Base-by-base conservation (phyloP, 2,329 filamentous ascomycete genomes). In the Aspergillus spinulosporus region DNA sequence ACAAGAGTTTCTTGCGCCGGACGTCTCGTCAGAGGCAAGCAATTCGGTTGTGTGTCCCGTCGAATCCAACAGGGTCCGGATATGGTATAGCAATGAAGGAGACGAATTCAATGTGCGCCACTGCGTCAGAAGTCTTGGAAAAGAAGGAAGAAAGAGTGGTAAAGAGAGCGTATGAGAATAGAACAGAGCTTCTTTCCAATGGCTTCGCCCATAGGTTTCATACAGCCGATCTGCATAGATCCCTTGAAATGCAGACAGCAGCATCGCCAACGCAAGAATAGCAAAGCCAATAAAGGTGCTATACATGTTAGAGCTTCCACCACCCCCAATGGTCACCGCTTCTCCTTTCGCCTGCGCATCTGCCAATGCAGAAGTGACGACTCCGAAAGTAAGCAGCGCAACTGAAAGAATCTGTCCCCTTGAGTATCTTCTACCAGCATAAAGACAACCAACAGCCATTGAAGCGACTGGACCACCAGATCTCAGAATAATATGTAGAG, bases 381-480 rank as follows among this genome's bases (percentile, higher is more conserved):
- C 92, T 4, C 94, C 94, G 48, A 89, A 69, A 0, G 93, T 97
- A 62, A 99, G 80, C 40, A 97, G 79, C 5, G 88, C 76, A 28
- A 99, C 94, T 26, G 92, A 90, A 21, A 89, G 73, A 5, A 96
- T 80, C 70, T 99, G 94, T 49, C 90, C 81, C 26, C 81, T 81
- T 4, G 90, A 89, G 70, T 96, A 97, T 62, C 82, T 82, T 76
- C 93, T 96, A 6, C 67, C 68, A 40, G 93, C 93, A 68, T 88
- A 92, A 11, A 96, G 64, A 68, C 87, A 92, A 2, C 94, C 94
- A n/a, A 93, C 90, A 12, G 87, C 76, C 85, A 99, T 96, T 6
- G 94, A 97, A 3, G 92, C 95, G 60, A 97, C 95, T 66, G 92
- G 96, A n/a, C 94, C 94, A 49, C 93, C 96, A 48, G 92, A 97